Evolutionary conservation across 176 grass and related monocot genomes (phyloP).

Genomic region (Cymbopogon citratus): DNA sequence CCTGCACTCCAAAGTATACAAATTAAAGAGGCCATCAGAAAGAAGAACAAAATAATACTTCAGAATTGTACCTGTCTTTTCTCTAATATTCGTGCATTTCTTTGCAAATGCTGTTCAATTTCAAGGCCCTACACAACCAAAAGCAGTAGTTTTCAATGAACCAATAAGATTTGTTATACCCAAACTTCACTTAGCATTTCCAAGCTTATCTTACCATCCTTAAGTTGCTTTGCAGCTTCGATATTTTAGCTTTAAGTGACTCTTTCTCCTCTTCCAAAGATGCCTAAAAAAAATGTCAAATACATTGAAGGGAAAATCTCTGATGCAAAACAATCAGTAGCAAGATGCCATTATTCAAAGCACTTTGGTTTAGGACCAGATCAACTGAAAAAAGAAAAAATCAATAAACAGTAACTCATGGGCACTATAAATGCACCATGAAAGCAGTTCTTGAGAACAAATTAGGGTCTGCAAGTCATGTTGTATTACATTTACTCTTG

Average conservation of each 20-base stretch:
- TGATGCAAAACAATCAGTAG: not conserved
- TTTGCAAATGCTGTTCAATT: slow-evolving; percentile 86
- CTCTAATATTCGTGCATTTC: slow-evolving; percentile 58
- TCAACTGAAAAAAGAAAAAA: not conserved
- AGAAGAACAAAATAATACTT: slow-evolving; percentile 13
- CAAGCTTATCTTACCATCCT: slow-evolving; percentile 58
- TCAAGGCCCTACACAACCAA: slow-evolving; percentile 62
- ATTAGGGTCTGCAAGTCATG: not conserved
- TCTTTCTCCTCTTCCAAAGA: slow-evolving; percentile 81
- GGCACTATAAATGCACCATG: not conserved
- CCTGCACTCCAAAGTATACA: slow-evolving; percentile 42
- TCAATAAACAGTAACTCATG: not conserved
- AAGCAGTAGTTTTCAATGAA: slow-evolving; percentile 25
- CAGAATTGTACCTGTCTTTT: slow-evolving; percentile 61
- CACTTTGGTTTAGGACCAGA: not conserved
- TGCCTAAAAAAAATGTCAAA: slow-evolving; percentile 37
- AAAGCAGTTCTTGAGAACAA: not conserved
- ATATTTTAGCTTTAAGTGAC: slow-evolving; percentile 68
- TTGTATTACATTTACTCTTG: slow-evolving; percentile 6
- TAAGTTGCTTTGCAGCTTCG: slow-evolving; percentile 91
- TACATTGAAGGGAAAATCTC: not conserved
- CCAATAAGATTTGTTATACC: not conserved
- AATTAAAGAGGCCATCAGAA: slow-evolving; percentile 9
- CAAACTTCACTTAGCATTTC: slow-evolving; percentile 33
- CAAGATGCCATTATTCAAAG: not conserved